Conservation (phyloP, 768 basidiomycete genomes). For the Suillus hirtellus region DNA sequence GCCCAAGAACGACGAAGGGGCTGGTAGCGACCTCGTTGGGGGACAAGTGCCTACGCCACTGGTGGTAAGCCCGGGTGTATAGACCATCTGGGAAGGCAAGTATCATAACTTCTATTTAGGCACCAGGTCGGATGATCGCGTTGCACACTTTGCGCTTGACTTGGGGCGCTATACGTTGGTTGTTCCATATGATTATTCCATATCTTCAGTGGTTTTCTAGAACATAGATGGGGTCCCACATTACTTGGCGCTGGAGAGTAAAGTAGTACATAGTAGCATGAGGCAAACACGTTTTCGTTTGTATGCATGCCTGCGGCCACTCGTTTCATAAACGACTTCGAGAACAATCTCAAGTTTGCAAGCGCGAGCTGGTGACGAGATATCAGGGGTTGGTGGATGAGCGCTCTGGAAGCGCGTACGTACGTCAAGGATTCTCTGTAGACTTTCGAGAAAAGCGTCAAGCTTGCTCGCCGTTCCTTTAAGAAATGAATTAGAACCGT, state of each 20-base stretch:
- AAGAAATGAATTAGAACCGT: slow-evolving; percentile 3
- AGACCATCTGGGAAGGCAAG: slow-evolving; percentile 27
- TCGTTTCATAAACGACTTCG: neutral
- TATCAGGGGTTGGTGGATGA: neutral
- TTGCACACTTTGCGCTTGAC: slow-evolving; percentile 24
- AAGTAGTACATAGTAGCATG: slow-evolving; percentile 4
- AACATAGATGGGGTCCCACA: slow-evolving; percentile 20
- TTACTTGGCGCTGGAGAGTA: slow-evolving; percentile 12
- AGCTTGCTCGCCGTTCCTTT: neutral
- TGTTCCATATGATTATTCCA: slow-evolving; percentile 41
- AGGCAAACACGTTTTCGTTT: slow-evolving; percentile 7
- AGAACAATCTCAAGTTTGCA: neutral
- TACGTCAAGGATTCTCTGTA: slow-evolving; percentile 1
- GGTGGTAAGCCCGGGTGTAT: slow-evolving; percentile 37
- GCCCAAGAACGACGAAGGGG: slow-evolving; percentile 36
- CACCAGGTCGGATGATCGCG: slow-evolving; percentile 22
- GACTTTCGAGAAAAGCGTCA: slow-evolving; percentile 1
- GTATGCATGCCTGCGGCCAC: neutral
- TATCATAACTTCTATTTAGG: slow-evolving; percentile 33
- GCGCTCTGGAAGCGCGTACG: neutral
- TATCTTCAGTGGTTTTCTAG: slow-evolving; percentile 36
- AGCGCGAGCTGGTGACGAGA: neutral
- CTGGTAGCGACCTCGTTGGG: slow-evolving; percentile 41
- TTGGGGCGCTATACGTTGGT: slow-evolving; percentile 32
- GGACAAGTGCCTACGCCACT: slow-evolving; percentile 36